Evolutionary conservation across 75 land plant genomes (phyloP).

Genomic region (Selaginella moellendorffii): DNA sequence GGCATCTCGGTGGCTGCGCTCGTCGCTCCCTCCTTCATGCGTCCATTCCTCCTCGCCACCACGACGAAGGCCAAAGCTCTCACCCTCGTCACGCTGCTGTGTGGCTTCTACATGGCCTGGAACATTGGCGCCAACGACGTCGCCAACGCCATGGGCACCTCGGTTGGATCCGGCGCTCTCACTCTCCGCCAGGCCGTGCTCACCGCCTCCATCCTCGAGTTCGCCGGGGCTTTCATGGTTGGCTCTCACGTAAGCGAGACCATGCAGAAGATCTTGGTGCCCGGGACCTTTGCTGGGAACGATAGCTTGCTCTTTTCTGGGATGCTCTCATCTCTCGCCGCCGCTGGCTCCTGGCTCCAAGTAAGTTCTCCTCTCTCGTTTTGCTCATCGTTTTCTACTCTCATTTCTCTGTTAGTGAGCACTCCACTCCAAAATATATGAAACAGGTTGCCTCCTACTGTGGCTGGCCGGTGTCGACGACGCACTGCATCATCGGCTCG

Average conservation of each 20-base stretch:
- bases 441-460: constrained; percentile 90
- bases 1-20: constrained; percentile 55
- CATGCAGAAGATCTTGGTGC: constrained; percentile 85
- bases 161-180: constrained; percentile 91
- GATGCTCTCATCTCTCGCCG: constrained; percentile 72
- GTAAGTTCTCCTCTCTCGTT: no score
- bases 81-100: constrained; percentile 58
- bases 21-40: constrained; percentile 48
- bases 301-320: constrained; percentile 73
- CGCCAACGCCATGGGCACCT: constrained; percentile 98
- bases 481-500: constrained; percentile 94
- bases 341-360: constrained; percentile 97
- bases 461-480: constrained; percentile 98
- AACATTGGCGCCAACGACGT: constrained; percentile 97
- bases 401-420: background rate
- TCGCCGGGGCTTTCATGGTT: constrained; percentile 75
- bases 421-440: background rate
- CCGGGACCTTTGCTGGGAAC: constrained; percentile 64
- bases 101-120: constrained; percentile 98
- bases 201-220: constrained; percentile 74
- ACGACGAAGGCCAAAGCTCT: constrained; percentile 37
- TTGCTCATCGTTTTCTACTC: no score
- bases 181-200: constrained; percentile 78
- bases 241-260: constrained; percentile 91
- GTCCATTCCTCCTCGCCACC: constrained; percentile 30